Evolutionary conservation across 495 filamentous ascomycete species (phyloP).

Genomic region (Neurospora pannonica): DNA sequence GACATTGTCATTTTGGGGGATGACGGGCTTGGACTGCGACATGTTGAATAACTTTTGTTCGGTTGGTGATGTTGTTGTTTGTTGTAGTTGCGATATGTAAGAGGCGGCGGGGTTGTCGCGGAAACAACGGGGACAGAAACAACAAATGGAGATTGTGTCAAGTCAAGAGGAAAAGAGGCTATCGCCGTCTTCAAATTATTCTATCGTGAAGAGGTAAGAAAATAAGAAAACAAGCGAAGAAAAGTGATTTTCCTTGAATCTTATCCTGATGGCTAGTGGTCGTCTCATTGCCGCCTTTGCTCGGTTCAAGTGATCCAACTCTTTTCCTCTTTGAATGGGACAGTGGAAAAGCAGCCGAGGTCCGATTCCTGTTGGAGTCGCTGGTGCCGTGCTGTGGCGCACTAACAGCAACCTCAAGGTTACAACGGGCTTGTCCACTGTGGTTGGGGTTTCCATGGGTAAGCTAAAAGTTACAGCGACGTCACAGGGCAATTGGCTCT

Average conservation of each 20-base stretch:
- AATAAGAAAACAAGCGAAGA: not conserved
- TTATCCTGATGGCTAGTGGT: not conserved
- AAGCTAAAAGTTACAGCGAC: not conserved
- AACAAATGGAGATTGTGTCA: not conserved
- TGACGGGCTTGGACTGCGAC: conserved; percentile 34
- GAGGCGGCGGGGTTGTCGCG: not conserved
- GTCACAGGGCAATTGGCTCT: not conserved
- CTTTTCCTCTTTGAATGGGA: not conserved
- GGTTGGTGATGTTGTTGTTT: not conserved
- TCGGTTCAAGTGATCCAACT: not conserved
- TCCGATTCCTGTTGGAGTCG: not conserved
- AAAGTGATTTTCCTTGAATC: not conserved
- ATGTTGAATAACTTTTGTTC: conserved; percentile 11
- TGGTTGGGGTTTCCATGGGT: not conserved
- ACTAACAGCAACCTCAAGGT: not conserved
- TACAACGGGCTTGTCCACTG: not conserved
- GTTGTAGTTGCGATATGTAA: not conserved
- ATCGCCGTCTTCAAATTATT: not conserved
- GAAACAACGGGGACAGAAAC: not conserved
- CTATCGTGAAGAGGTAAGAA: not conserved
- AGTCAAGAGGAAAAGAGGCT: not conserved
- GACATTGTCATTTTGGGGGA: conserved; percentile 79
- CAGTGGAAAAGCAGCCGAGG: not conserved
- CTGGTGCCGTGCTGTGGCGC: not conserved
- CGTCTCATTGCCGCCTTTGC: not conserved